Base-by-base conservation (phyloP, 1,284 basidiomycete species). In the Trametes pubescens region DNA sequence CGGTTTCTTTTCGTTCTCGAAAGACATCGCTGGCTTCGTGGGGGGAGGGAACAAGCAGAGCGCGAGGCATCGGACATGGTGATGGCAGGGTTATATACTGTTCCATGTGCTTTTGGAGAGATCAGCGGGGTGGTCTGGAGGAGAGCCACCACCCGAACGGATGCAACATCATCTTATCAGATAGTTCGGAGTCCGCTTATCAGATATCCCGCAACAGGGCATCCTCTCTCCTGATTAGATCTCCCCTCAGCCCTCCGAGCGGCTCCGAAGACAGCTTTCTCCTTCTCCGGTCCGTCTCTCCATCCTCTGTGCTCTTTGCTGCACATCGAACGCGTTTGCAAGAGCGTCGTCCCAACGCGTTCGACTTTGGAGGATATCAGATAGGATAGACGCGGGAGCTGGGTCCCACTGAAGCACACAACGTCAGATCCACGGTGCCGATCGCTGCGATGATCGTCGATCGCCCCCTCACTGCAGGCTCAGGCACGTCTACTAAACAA, bases 351-450 rank as follows among this genome's bases (percentile, higher is more conserved):
- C 3, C 26, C n/a, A n/a, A n/a, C n/a, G n/a, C n/a, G n/a, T n/a
- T 51, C 14, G 18, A 13, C 32, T 3, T 16, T 16, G 21, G n/a
- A 18, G n/a, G 32, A 32, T 37, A 57, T 57, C 55, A 34, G 55
- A 57, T 57, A 57, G 44, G 55, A 57, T 57, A 57, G 55, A 57
- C 55, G 44, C 55, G 22, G 40, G 43, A 22, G 46, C 11, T 13
- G 14, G 46, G 24, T 10, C 43, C 32, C 56, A 57, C 56, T 26
- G 46, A 13, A 44, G 46, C 43, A 46, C 46, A 57, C 56, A 57
- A 57, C 46, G 34, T n/a, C 55, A 47, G 35, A 57, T 48, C 46
- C 8, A 49, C 35, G 13, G 14, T 21, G 16, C 34, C 46, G 54
- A 56, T 48, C 44, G 5, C 9, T 2, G 9, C 21, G 44, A 37